Base-by-base conservation (phyloP, 495 filamentous ascomycete species). In the Talaromyces stipitatus region DNA sequence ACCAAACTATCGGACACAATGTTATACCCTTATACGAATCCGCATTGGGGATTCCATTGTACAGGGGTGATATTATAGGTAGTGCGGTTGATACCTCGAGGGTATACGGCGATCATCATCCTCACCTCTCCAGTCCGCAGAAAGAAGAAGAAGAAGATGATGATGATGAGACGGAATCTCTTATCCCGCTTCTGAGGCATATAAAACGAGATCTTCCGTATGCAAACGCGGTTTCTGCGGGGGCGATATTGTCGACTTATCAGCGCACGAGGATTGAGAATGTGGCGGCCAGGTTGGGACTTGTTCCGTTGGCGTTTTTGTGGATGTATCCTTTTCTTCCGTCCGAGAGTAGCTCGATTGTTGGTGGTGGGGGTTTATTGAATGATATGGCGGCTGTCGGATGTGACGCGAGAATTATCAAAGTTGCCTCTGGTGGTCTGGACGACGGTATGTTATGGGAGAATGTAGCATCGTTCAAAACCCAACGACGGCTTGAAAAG, bases 181-280 rank as follows among this genome's bases (percentile, higher is more conserved):
- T 98, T 50, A 62, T 91, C 11, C 85, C 85, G 2, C 81, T 98
- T 7, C 79, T 98, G 4, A 64, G 56, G 3, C 77, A 75, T 51
- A 76, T 96, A 51, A 78, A 80, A 63, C 50, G 61, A 2, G 76
- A 70, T 1, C 85, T 95, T 63, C 92, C 94, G 1, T 76, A 82
- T 20, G 86, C 85, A 18, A 92, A 91, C 62, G 94, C 92, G 27
- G 73, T 98, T 59, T 90, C 84, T 52, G 88, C 91, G 0, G 94
- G 94, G 50, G 94, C 94, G 2, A 97, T 99, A 59, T 77, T 97
- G 22, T 91, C 87, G 1, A 94, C 90, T 1, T 99, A 99, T 69
- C 94, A 99, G 71, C 87, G 94, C 51, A 97, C 92, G 0, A 78
- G 94, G 10, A 85, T 97, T 23, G 94, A 99, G 74, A 91, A 88